A percentile compares a stretch with the other conserved stretches of the same genome.
phyloP scores from a whole-genome alignment of 768 basidiomycete species.

The Pleurotus cornucopiae region DNA sequence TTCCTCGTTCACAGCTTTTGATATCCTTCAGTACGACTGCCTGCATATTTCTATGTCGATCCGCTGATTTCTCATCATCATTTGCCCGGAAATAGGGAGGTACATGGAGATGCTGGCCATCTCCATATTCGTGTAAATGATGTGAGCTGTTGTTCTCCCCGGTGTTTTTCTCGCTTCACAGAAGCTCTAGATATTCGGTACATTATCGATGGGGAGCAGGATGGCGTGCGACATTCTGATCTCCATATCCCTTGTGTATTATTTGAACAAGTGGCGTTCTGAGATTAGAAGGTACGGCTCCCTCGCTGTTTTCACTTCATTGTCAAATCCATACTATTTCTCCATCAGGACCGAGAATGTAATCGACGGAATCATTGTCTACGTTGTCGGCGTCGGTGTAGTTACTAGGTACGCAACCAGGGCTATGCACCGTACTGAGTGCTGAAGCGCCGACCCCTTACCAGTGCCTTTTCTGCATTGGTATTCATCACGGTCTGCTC shows the following conservation, averaged over 20 bases:
- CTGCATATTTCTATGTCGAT: too few relatives aligned
- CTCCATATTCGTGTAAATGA: too few relatives aligned
- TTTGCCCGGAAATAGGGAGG: too few relatives aligned
- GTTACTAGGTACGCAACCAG: not conserved
- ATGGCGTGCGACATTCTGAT: not conserved
- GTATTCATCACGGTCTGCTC: constrained; percentile 1
- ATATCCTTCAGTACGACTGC: too few relatives aligned
- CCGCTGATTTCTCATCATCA: too few relatives aligned
- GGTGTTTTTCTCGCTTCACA: too few relatives aligned
- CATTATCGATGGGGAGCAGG: not conserved
- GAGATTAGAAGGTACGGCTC: not conserved
- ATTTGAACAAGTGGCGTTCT: not conserved
- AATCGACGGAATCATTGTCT: not conserved
- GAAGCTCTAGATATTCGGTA: not conserved
- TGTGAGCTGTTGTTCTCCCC: too few relatives aligned
- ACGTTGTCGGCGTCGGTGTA: not conserved
- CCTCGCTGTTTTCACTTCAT: not conserved
- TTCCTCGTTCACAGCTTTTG: too few relatives aligned
- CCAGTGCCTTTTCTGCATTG: not conserved
- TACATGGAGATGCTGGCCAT: too few relatives aligned
- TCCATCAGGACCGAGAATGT: not conserved
- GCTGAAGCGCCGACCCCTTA: not conserved
- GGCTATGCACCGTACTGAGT: not conserved
- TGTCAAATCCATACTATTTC: not conserved
- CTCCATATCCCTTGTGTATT: not conserved